Evolutionary conservation across 305 asterid genomes (phyloP), one percentile per base, ranked within the genome.

Genomic region (Striga hermonthica): DNA sequence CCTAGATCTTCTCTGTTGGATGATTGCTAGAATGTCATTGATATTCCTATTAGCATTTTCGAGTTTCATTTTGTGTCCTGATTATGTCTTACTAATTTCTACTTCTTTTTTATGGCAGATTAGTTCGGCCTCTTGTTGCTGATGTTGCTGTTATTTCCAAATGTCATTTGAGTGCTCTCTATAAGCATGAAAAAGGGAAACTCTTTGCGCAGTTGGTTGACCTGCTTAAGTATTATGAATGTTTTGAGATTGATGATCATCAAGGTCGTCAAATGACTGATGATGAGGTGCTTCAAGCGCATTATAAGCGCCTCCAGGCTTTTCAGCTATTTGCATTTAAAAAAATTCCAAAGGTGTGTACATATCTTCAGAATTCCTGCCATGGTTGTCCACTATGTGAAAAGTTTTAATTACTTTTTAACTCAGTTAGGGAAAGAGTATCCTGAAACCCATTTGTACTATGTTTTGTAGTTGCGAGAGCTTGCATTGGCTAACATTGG

Each of bases 241-340:
- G 88, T 53, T 93, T 93, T 75, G 97, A 88, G 78, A 90, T 93
- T 70, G 95, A 93, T 84, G 96, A 93, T 69, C 91, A 85, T 75
- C 76, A 83, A 69, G 99, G 99, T 79, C 82, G 94, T 72, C 99
- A 93, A 82, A 90, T 88, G 97, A 83, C 95, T 73, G 99, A 90
- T 75, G 99, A 93, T 74, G 99, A 90, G 81, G 99, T 90, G 60
- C 89, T 93, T 73, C 95, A 84, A 73, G 84, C 89, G 69, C 97
- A 90, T 74, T 93, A 93, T 75, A 88, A 83, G 75, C 96, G 92
- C 64, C 77, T 93, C 63, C 95, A 88, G 86, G 95, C 99, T 74
- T 86, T 93, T 78, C 99, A 93, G 79, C 87, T 88, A 66, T 81
- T 86, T 79, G 89, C 87, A 57, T 93, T 82, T 70, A 93, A 88